These are phyloP conservation scores for Talaromyces islandicus DNA, from an alignment of 2,329 filamentous ascomycete genomes.

Conservation along the genomic window DNA sequence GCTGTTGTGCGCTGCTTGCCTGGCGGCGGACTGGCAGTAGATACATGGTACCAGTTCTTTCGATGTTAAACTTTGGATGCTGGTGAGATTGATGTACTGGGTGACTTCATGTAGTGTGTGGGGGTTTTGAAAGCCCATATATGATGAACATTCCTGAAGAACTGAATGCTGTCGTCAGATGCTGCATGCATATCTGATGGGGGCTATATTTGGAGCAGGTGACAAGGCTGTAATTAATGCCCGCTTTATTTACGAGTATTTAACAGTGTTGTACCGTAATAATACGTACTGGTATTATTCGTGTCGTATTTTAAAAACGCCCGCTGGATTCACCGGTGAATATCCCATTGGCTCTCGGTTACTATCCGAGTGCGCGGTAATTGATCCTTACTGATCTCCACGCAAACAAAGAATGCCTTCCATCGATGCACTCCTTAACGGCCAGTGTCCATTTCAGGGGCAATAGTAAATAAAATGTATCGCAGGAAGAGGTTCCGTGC, in stretches of 20 bases:
- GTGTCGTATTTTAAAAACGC: neutral
- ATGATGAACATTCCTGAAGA: too few relatives aligned
- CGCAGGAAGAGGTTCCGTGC: neutral
- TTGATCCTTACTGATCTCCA: neutral
- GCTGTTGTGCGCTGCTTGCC: neutral
- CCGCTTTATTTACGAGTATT: too few relatives aligned
- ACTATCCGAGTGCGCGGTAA: neutral
- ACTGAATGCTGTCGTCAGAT: too few relatives aligned
- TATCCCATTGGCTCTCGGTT: neutral
- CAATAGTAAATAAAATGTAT: neutral
- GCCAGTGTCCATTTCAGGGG: neutral
- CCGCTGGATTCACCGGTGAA: too few relatives aligned
- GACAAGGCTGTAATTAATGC: too few relatives aligned
- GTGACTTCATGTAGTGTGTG: neutral
- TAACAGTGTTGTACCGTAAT: neutral
- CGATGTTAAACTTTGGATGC: too few relatives aligned
- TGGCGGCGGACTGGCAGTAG: neutral
- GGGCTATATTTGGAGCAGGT: too few relatives aligned
- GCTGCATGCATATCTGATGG: too few relatives aligned
- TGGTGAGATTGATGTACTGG: too few relatives aligned
- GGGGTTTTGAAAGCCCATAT: neutral
- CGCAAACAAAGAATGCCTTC: neutral
- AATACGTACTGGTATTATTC: neutral
- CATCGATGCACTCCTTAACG: neutral
- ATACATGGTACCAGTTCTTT: neutral